Conservation (phyloP, 2,329 filamentous ascomycete species). For the Domatiomyces catenatus region DNA sequence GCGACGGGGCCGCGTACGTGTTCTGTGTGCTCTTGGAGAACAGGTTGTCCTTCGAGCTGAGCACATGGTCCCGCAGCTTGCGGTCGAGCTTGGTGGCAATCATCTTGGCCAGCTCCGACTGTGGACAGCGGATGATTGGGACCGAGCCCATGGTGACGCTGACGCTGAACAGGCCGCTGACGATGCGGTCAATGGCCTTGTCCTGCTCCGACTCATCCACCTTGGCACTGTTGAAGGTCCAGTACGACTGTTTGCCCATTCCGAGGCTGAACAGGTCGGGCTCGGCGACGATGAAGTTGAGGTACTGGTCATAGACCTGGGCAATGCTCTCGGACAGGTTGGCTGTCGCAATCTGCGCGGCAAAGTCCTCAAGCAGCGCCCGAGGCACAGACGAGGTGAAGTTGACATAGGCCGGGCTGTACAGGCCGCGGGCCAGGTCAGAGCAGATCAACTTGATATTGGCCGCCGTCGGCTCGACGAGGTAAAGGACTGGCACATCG, state of each 20-base stretch:
- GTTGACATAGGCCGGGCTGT: slow-evolving; percentile 90
- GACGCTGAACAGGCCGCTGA: slow-evolving; percentile 93
- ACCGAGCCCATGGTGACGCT: slow-evolving; percentile 97
- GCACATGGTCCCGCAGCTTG: slow-evolving; percentile 86
- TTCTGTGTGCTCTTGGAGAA: slow-evolving; percentile 56
- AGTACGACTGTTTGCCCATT: slow-evolving; percentile 86
- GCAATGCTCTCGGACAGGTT: slow-evolving; percentile 80
- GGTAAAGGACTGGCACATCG: slow-evolving; percentile 88
- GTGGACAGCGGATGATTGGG: slow-evolving; percentile 87
- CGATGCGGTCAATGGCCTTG: slow-evolving; percentile 71
- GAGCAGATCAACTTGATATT: slow-evolving; percentile 72
- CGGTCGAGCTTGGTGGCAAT: slow-evolving; percentile 88
- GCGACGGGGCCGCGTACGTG: slow-evolving; percentile 47
- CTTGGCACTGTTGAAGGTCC: slow-evolving; percentile 58
- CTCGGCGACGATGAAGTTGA: slow-evolving; percentile 94
- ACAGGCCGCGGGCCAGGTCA: slow-evolving; percentile 75
- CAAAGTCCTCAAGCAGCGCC: slow-evolving; percentile 86
- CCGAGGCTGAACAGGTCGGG: slow-evolving; percentile 90
- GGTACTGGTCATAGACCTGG: slow-evolving; percentile 88
- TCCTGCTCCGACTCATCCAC: slow-evolving; percentile 86
- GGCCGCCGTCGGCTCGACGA: slow-evolving; percentile 71
- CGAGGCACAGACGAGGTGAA: slow-evolving; percentile 88
- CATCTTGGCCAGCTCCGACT: slow-evolving; percentile 82
- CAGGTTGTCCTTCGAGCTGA: slow-evolving; percentile 95
- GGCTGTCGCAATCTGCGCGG: slow-evolving; percentile 66